Evolutionary conservation across 345 rosid genomes (phyloP), one percentile per base, ranked within the genome.

Genomic region (Punica granatum): DNA sequence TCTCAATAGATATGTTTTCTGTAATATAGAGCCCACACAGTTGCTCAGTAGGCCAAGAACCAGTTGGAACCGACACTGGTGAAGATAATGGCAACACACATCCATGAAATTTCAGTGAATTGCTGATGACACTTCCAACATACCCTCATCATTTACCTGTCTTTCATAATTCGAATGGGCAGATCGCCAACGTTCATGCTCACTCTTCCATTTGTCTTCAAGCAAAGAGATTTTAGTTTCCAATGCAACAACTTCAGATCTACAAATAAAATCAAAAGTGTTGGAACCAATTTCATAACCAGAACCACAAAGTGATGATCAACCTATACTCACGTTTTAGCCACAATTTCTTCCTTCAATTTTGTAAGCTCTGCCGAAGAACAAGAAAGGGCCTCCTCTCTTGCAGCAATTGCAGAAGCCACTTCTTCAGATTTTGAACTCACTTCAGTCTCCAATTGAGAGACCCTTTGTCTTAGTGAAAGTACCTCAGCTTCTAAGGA

Each of bases 121-220:
- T 16, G 21, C 23, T 7, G 3, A 46, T 46, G 51, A 46, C 51
- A 46, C 33, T 28, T 28, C 60, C 34, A 30, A 56, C 16, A 30
- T 19, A 15, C 23, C 69, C 48, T 46, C 43, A 49, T 35, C 30
- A 31, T 34, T 13, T 53, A 94, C 99, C 97, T 94, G 99, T 84
- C 96, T 81, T 84, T 94, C 99, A 68, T 94, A 94, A 74, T 94
- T 94, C 60, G 87, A 79, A 76, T 91, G 95, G 68, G 96, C 88
- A 75, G 80, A 64, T 59, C 85, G 87, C 91, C 97, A 85, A 69
- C 85, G 79, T 70, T 83, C 90, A 75, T 89, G 94, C 74, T 85
- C 95, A 61, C 59, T 77, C 80, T 83, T 92, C 77, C 92, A 79
- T 62, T 88, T 86, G 26, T 84, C 86, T 77, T 89, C 90, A 66